Conservation (phyloP, 352 stramenopile species). For the Globisporangium middletonii region DNA sequence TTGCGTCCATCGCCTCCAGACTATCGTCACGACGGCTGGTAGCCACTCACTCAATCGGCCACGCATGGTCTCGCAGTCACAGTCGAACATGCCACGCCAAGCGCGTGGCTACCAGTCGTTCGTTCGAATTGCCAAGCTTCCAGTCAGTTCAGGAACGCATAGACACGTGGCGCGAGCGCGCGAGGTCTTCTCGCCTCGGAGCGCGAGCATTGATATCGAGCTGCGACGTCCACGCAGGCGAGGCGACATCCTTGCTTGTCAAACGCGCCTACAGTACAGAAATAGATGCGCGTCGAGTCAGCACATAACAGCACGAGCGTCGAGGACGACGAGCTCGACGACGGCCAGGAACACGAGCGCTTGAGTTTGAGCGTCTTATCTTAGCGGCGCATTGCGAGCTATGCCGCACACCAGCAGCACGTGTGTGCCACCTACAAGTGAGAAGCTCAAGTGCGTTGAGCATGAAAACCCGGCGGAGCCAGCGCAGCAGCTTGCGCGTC, state of each 20-base stretch:
- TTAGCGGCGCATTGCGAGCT: no score
- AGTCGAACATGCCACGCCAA: no score
- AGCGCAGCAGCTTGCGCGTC: not conserved
- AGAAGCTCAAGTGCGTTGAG: no score
- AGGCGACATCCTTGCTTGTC: not conserved
- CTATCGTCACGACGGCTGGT: no score
- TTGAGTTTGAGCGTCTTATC: no score
- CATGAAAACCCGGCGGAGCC: not conserved
- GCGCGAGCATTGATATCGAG: not conserved
- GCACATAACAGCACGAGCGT: not conserved
- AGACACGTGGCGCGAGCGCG: constrained; percentile 4
- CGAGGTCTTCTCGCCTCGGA: not conserved
- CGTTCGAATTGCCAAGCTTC: not conserved
- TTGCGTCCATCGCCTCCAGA: no score
- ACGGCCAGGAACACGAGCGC: no score
- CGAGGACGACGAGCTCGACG: not conserved
- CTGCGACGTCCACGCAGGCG: not conserved
- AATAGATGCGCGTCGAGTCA: not conserved
- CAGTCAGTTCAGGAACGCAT: constrained; percentile 7
- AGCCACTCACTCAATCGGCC: no score
- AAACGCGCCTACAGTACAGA: not conserved
- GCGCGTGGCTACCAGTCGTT: not conserved
- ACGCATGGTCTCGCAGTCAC: no score
- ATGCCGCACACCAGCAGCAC: no score
- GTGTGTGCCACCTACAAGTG: no score